Evolutionary conservation across 2,329 filamentous ascomycete species (phyloP), one percentile per base, ranked within the genome.

Genomic region (Alternaria longipes): DNA sequence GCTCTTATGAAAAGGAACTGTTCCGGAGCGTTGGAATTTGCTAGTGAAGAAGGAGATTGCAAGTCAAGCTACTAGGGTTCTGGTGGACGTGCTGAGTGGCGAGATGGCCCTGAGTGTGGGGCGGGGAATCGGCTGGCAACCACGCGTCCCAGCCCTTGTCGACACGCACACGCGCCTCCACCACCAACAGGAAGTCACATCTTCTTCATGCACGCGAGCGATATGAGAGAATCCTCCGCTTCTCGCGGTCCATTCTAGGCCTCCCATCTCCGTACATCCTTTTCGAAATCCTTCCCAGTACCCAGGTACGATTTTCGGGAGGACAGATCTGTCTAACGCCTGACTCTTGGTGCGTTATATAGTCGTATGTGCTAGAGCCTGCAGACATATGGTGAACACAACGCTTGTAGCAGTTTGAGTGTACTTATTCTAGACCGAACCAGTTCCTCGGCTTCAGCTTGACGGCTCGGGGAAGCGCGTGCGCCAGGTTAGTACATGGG

Each of bases 81-180:
- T 22, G 4, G 46, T 36, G 30, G 8, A 34, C 18, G 30, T 24
- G 32, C 32, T 36, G 32, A 36, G 14, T 36, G 32, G 32, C 32
- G 32, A 18, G 28, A 49, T 32, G 5, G 46, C 45, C 22, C 28
- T 30, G 8, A 30, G 46, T 32, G 46, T 32, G 46, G 46, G 30
- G 20, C 46, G 30, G 30, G 46, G 46, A 50, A 50, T 16, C 46
- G 46, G 46, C 46, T 50, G 30, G 46, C 14, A 34, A 50, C 30
- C 32, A 24, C 30, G 32, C 46, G 46, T 36, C 24, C 40, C 20
- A 12, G 20, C 20, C 40, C 28, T 36, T 34, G 46, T 34, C 46
- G 30, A 32, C 18, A 24, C 7, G 20, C 40, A 5, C 20, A 8
- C 1, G 28, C 30, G 14, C 30, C 46, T 50, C 46, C 18, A 36